A percentile compares a stretch with the other conserved stretches of the same genome.
Evolutionary conservation across 495 filamentous ascomycete genomes (phyloP).

Genomic region (Penicillium angulare): DNA sequence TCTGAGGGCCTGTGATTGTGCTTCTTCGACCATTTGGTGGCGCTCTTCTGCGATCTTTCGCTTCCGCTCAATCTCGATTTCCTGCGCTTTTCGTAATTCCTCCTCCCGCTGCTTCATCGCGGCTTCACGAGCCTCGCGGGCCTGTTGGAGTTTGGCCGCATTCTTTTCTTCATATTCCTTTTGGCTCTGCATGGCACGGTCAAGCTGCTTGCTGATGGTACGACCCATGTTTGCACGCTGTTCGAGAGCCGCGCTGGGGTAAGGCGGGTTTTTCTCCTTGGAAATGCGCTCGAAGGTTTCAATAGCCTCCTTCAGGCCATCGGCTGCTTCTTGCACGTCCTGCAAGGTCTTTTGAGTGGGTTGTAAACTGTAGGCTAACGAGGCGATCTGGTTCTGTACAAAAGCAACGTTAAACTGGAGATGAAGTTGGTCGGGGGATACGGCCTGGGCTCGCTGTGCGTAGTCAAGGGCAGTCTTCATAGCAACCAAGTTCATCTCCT

Average conservation of each 20-base stretch:
- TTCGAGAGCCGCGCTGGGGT: slow-evolving; percentile 84
- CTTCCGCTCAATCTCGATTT: slow-evolving; percentile 65
- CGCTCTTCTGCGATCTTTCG: slow-evolving; percentile 79
- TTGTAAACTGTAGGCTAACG: slow-evolving; percentile 68
- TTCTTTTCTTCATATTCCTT: slow-evolving; percentile 93
- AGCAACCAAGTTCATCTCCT: slow-evolving; percentile 72
- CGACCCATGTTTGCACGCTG: slow-evolving; percentile 96
- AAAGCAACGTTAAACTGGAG: slow-evolving; percentile 98
- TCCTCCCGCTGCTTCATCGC: slow-evolving; percentile 74
- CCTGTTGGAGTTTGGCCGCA: slow-evolving; percentile 74
- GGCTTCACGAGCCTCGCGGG: slow-evolving; percentile 71
- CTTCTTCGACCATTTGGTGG: slow-evolving; percentile 70
- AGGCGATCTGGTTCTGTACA: slow-evolving; percentile 89
- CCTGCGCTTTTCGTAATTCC: slow-evolving; percentile 61
- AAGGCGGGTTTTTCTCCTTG: slow-evolving; percentile 78
- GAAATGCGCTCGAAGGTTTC: slow-evolving; percentile 78
- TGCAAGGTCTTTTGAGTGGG: slow-evolving; percentile 73
- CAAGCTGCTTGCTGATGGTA: slow-evolving; percentile 87
- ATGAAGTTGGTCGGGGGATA: slow-evolving; percentile 79
- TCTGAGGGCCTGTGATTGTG: slow-evolving; percentile 65
- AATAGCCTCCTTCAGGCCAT: slow-evolving; percentile 89
- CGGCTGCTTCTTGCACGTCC: slow-evolving; percentile 73
- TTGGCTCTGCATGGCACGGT: slow-evolving; percentile 77
- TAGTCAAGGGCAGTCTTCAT: slow-evolving; percentile 87
- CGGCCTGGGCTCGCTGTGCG: slow-evolving; percentile 76